phyloP scores from a whole-genome alignment of 345 rosid species.

The Euclidium syriacum region DNA sequence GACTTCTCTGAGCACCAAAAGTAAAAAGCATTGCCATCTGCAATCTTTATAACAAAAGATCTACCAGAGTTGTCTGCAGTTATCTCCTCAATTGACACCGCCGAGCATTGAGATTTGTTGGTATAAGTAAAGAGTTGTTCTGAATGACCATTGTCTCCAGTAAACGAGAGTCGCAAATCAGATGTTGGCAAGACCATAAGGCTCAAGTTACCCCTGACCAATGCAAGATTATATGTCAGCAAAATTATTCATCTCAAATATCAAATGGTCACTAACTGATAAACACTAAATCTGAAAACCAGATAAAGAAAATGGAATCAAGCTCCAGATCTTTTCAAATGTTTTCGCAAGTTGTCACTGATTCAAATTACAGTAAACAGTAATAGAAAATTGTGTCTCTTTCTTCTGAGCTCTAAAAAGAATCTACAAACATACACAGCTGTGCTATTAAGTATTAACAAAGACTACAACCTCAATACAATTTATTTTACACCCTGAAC shows the following conservation, averaged over 20 bases:
- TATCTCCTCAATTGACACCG: constrained; percentile 56
- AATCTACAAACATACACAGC: neutral
- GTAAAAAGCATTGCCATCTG: constrained; percentile 52
- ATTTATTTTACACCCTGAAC: neutral
- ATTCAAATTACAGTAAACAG: neutral
- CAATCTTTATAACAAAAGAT: constrained; percentile 59
- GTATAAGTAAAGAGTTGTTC: constrained; percentile 65
- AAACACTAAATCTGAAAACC: constrained; percentile 11
- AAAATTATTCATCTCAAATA: constrained; percentile 5
- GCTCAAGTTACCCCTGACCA: constrained; percentile 80
- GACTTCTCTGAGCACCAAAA: constrained; percentile 98
- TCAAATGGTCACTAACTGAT: neutral
- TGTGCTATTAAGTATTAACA: neutral
- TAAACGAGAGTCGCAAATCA: constrained; percentile 68
- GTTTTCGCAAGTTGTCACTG: neutral
- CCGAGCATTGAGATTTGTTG: constrained; percentile 42
- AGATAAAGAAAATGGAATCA: neutral
- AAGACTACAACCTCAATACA: neutral
- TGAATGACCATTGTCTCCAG: constrained; percentile 74
- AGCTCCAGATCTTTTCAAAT: neutral
- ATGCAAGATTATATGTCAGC: neutral
- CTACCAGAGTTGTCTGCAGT: constrained; percentile 73
- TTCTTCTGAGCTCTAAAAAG: no score
- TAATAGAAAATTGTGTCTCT: no score
- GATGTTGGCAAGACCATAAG: constrained; percentile 79